Conservation (phyloP, 2,329 filamentous ascomycete species). For the Claviceps digitariae region DNA sequence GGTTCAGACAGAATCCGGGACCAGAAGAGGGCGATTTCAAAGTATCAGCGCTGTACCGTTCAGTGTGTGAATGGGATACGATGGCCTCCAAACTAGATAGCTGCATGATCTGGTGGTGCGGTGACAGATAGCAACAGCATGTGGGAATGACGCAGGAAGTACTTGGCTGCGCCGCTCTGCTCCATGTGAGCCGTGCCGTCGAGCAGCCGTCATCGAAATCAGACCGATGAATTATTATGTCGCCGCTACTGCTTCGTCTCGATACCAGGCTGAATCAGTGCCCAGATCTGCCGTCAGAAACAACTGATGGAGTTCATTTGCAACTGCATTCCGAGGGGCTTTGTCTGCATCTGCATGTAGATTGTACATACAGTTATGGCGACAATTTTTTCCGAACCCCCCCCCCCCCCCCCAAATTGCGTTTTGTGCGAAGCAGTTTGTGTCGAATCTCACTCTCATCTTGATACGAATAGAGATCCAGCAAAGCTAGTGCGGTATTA, state of each 20-base stretch:
- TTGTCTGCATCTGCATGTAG: not conserved
- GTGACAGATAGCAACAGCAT: constrained; percentile 4
- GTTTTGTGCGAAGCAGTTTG: not conserved
- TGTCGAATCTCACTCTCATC: not conserved
- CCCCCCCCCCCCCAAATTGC: no score
- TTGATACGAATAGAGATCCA: not conserved
- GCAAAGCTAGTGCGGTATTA: not conserved
- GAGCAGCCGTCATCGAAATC: not conserved
- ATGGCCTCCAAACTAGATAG: not conserved
- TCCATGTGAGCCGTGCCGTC: not conserved
- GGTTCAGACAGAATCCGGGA: not conserved
- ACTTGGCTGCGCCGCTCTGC: not conserved
- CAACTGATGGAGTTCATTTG: not conserved
- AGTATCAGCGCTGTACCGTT: not conserved
- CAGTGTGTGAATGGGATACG: not conserved
- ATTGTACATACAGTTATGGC: not conserved
- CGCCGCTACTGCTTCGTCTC: not conserved
- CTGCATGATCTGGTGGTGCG: constrained; percentile 1
- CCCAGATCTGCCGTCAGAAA: not conserved
- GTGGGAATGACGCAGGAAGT: not conserved
- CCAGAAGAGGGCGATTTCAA: not conserved
- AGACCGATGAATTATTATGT: not conserved
- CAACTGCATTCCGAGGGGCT: not conserved
- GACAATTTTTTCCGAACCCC: not conserved
- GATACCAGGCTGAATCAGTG: not conserved